Conservation (phyloP, 768 basidiomycete genomes). For the Pulveroboletus sp. region DNA sequence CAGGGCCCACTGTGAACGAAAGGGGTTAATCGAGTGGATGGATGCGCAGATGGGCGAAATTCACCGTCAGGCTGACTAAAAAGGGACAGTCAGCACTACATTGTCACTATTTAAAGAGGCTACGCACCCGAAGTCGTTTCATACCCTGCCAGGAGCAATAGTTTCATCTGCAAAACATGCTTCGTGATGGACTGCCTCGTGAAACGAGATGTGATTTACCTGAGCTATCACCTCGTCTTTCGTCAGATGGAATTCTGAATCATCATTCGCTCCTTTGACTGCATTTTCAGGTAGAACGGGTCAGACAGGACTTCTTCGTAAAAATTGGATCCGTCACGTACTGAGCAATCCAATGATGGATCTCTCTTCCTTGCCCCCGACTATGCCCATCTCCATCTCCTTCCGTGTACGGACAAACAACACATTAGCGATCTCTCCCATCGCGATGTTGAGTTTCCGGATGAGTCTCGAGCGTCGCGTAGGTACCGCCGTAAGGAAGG, state of each 20-base stretch:
- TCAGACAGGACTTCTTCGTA: conserved; percentile 1
- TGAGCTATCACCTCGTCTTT: conserved; percentile 26
- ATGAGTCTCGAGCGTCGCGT: conserved; percentile 33
- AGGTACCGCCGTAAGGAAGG: conserved; percentile 35
- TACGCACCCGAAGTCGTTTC: conserved; percentile 20
- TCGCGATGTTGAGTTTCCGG: conserved; percentile 30
- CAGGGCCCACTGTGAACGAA: neutral
- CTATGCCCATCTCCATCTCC: conserved; percentile 27
- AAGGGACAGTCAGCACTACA: neutral
- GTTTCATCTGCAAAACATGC: conserved; percentile 13
- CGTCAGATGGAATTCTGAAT: conserved; percentile 23
- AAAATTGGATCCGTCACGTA: conserved; percentile 11
- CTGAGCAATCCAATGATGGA: conserved; percentile 27
- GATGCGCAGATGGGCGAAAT: neutral
- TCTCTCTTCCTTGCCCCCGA: conserved; percentile 21
- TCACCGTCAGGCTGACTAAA: conserved; percentile 20
- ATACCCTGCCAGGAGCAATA: conserved; percentile 18
- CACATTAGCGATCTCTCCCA: conserved; percentile 38
- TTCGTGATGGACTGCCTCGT: no score
- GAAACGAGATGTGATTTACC: neutral
- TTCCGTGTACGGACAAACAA: conserved; percentile 36
- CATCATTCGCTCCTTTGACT: conserved; percentile 37
- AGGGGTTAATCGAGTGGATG: no score
- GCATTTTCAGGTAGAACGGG: no score
- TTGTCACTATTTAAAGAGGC: neutral